Base-by-base conservation (phyloP, 331 rosid species). In the Quercus tomentella region DNA sequence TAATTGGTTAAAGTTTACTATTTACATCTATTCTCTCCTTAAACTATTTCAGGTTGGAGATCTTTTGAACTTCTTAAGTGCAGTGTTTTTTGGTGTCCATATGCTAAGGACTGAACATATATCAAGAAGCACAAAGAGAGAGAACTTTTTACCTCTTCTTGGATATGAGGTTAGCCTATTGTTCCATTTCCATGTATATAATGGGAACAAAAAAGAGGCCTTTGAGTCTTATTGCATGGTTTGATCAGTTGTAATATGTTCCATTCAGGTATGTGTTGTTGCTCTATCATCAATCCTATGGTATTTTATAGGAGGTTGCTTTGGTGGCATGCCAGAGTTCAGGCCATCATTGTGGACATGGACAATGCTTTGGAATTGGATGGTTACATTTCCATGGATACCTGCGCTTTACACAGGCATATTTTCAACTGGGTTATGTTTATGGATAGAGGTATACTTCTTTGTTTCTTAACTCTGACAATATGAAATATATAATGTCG, bases 351-450 rank as follows among this genome's bases (percentile, higher is more conserved):
- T 81, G 60, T 89, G 90, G 94, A 81, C 90, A 1, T 84, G 85
- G 92, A 30, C 80, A 56, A 76, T 85, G 76, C 75, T 84, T 68
- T 79, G 87, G 84, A 82, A 87, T 41, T 82, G 87, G 88, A 77
- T 87, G 85, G 82, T 87, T 83, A 74, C 78, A 65, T 92, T 92
- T 84, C 97, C 97, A 31, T 92, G 97, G 97, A 82, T 90, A 76
- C 95, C 92, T 76, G 92, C 95, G 56, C 79, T 92, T 45, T 92
- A 92, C 79, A 90, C 95, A 18, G 97, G 97, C 74, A n/a, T 92
- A 76, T 82, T 92, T 76, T 90, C 97, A 7, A 86, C 95, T 77
- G 93, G 88, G 63, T 81, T 92, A 56, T 90, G 97, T 90, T 80
- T 89, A 82, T 92, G 96, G 97, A 84, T 83, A 55, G 97, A 90